Conservation (phyloP, 768 basidiomycete species). For the Mycena floridula region DNA sequence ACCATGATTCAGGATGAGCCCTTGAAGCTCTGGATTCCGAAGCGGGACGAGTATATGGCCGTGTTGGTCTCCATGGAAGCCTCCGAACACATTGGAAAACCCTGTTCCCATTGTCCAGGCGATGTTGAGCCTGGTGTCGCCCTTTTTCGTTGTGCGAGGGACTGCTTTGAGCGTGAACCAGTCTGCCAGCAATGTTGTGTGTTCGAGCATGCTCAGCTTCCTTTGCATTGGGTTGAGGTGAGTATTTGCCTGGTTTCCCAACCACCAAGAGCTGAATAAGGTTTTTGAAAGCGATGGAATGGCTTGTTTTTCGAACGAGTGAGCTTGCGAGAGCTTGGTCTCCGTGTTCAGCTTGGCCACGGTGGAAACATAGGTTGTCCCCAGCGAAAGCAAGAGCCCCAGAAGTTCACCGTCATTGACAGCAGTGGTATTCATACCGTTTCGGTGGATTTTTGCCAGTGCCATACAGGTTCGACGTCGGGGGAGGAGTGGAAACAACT, state of each 20-base stretch:
- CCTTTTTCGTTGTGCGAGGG: background rate
- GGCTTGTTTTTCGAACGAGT: constrained; percentile 7
- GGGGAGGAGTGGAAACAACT: constrained; percentile 10
- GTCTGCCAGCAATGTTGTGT: background rate
- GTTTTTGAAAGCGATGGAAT: constrained; percentile 12
- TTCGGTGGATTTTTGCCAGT: constrained; percentile 14
- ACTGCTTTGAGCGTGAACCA: background rate
- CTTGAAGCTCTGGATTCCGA: background rate
- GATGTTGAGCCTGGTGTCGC: background rate
- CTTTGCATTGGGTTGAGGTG: constrained; percentile 13
- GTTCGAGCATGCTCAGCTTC: constrained; percentile 3
- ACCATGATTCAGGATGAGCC: constrained; percentile 1
- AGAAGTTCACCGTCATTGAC: constrained; percentile 12
- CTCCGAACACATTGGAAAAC: no score
- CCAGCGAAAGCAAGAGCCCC: background rate
- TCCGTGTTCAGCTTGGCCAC: constrained; percentile 17
- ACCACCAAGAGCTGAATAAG: background rate
- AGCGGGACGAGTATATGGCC: constrained; percentile 1
- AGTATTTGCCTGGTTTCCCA: background rate
- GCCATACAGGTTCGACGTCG: constrained; percentile 3
- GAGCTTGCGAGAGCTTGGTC: constrained; percentile 10
- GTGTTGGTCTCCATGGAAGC: no score
- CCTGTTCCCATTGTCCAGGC: background rate
- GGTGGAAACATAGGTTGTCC: constrained; percentile 4
- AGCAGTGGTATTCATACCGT: constrained; percentile 13